Percentiles rank a stretch among this genome's conserved stretches.
phyloP scores from a whole-genome alignment of 2,329 filamentous ascomycete species.

The Stemphylium vesicarium region DNA sequence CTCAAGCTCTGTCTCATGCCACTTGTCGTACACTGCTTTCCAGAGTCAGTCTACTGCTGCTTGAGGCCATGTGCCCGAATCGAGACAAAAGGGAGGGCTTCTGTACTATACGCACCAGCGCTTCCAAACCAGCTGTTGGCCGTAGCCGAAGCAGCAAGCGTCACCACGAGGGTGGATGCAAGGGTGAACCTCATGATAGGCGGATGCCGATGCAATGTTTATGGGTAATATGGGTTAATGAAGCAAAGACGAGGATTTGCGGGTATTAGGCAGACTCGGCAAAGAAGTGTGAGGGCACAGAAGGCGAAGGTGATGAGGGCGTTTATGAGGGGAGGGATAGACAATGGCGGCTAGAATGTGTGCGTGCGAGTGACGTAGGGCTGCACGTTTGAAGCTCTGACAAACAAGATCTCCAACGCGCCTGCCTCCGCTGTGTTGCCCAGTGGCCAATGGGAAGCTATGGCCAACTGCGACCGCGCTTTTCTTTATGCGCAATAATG shows the following conservation, averaged over 20 bases:
- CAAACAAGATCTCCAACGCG: constrained; percentile 29
- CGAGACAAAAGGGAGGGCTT: constrained; percentile 9
- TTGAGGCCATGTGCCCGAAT: neutral
- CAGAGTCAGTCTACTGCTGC: constrained; percentile 27
- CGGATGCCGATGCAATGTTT: constrained; percentile 15
- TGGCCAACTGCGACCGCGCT: constrained; percentile 20
- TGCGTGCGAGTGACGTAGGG: constrained; percentile 39
- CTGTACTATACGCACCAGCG: constrained; percentile 67
- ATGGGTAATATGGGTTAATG: constrained; percentile 28
- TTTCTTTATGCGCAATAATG: constrained; percentile 29
- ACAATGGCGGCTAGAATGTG: constrained; percentile 25
- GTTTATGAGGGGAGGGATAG: constrained; percentile 39
- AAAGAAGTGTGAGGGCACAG: constrained; percentile 16
- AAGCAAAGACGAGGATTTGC: constrained; percentile 19
- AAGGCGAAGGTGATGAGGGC: constrained; percentile 16
- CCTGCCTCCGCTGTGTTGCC: constrained; percentile 16
- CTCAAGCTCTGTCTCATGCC: constrained; percentile 97
- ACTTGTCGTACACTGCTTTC: constrained; percentile 88
- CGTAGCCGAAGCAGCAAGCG: constrained; percentile 72
- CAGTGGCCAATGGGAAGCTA: constrained; percentile 30
- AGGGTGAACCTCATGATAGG: constrained; percentile 77
- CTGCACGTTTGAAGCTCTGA: constrained; percentile 28
- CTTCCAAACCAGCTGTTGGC: constrained; percentile 87
- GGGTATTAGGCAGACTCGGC: constrained; percentile 10
- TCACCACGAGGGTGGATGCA: constrained; percentile 71